A percentile compares a stretch with the other conserved stretches of the same genome.
Conservation (phyloP, 2,329 filamentous ascomycete species). For the Fusarium annulatum region DNA sequence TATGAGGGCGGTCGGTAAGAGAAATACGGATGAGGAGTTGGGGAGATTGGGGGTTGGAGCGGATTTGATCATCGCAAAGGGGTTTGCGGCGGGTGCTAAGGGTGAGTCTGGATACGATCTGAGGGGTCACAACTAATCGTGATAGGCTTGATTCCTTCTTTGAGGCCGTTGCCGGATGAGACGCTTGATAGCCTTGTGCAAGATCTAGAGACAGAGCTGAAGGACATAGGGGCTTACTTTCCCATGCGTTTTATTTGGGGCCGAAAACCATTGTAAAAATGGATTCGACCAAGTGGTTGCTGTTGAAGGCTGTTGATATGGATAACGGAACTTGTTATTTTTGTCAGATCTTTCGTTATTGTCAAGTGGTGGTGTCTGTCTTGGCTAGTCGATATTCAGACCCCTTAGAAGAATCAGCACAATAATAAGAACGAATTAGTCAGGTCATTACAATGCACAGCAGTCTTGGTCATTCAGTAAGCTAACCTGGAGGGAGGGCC, state of each 20-base stretch:
- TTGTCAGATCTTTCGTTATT: accelerated
- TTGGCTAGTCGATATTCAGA: accelerated
- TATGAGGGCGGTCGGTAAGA: not conserved
- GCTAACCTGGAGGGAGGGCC: not conserved
- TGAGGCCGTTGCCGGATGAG: not conserved
- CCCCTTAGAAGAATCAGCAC: accelerated
- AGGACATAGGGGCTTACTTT: not conserved
- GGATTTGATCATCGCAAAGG: slow-evolving; percentile 2
- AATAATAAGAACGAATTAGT: no score
- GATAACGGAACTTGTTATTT: accelerated
- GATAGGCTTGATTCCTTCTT: not conserved
- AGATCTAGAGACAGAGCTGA: not conserved
- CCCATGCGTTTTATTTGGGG: slow-evolving; percentile 18
- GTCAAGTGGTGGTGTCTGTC: accelerated
- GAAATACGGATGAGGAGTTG: not conserved
- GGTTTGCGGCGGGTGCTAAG: slow-evolving; percentile 9
- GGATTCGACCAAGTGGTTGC: accelerated
- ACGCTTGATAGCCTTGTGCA: not conserved
- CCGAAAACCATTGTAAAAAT: not conserved
- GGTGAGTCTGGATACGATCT: not conserved
- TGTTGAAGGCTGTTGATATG: accelerated
- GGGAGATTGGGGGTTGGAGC: not conserved
- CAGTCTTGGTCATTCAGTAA: no score
- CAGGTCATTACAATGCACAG: no score
- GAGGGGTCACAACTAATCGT: accelerated